A percentile compares a stretch with the other conserved stretches of the same genome.
Conservation (phyloP, 352 stramenopile species). For the Pythium angustatum region DNA sequence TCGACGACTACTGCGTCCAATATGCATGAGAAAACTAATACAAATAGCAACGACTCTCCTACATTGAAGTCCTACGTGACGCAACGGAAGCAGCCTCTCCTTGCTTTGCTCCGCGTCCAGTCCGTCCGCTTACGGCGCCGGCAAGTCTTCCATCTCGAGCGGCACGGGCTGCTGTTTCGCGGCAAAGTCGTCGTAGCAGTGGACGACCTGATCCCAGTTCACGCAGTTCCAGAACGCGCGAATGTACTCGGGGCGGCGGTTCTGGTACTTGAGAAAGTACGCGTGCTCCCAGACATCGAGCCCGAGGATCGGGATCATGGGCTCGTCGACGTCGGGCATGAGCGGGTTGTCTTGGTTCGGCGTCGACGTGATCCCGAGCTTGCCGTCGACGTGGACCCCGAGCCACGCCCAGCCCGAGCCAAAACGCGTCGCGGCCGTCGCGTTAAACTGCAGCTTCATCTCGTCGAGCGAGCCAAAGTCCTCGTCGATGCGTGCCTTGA, state of each 20-base stretch:
- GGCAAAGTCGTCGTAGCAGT: slow-evolving; percentile 65
- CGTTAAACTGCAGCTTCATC: slow-evolving; percentile 65
- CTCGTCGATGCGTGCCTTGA: slow-evolving; percentile 51
- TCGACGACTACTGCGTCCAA: too few relatives aligned
- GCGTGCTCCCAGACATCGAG: slow-evolving; percentile 90
- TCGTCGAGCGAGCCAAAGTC: slow-evolving; percentile 74
- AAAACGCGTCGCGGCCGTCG: slow-evolving; percentile 53
- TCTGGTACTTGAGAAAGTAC: slow-evolving; percentile 91
- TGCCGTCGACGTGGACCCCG: slow-evolving; percentile 43
- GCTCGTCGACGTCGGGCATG: slow-evolving; percentile 35
- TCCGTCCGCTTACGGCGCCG: slow-evolving; percentile 7
- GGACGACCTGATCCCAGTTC: slow-evolving; percentile 67
- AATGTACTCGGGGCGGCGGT: slow-evolving; percentile 89
- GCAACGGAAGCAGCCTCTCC: too few relatives aligned
- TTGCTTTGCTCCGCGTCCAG: too few relatives aligned
- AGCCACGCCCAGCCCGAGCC: slow-evolving; percentile 68
- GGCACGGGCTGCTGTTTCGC: slow-evolving; percentile 45
- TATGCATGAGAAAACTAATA: too few relatives aligned
- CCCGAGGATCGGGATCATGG: slow-evolving; percentile 77
- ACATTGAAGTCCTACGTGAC: too few relatives aligned
- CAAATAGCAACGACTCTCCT: too few relatives aligned
- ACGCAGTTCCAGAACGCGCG: slow-evolving; percentile 92
- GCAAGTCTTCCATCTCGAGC: slow-evolving; percentile 38
- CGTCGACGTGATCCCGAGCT: slow-evolving; percentile 86
- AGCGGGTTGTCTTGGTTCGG: slow-evolving; percentile 85